Evolutionary conservation across 768 basidiomycete species (phyloP), one percentile per base, ranked within the genome.

Genomic region (Termitomyces sp.): DNA sequence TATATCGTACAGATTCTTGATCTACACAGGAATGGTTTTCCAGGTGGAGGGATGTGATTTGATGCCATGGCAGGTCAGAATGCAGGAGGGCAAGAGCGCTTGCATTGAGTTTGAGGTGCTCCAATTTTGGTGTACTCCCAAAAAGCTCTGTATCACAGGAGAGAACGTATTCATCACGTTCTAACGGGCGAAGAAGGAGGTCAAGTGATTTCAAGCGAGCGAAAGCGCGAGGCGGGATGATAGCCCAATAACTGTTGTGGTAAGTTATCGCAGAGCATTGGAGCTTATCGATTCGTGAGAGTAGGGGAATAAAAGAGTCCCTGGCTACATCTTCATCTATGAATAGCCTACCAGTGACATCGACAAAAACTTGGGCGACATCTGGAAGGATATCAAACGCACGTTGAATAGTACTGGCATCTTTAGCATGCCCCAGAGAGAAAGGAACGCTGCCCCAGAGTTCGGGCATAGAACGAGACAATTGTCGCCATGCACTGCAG

Each of bases 221-320:
- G 7, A 49, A 49, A 24, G 28, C 20, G 12, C 12, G 16, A 35
- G 51, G 51, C n/a, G 51, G 51, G 15, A 52, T 1, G 12, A 28
- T 35, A 5, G 5, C 8, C 32, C 33, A 51, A 12, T 35, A 18
- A n/a, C 6, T 33, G 32, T 33, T 20, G 33, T 7, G 16, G 50
- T 1, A 18, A 7, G 16, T n/a, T 8, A 2, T 6, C 16, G 4
- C 1, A 4, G 1, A 11, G 0, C 32, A 15, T 33, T 7, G 2
- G 8, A 52, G n/a, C 5, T 16, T 52, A 35, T 52, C 51, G 35
- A 35, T n/a, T n/a, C 51, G 51, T 6, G 15, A 36, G 35, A 52
- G 51, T 9, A 18, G 32, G 18, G 32, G 51, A 35, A 35, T 36
- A 2, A 52, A 32, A 15, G 12, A 5, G 15, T 36, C 7, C 16